Percentiles rank a stretch among this genome's conserved stretches.
Evolutionary conservation across 1,284 basidiomycete genomes (phyloP).

Genomic region (Irpex sp.): DNA sequence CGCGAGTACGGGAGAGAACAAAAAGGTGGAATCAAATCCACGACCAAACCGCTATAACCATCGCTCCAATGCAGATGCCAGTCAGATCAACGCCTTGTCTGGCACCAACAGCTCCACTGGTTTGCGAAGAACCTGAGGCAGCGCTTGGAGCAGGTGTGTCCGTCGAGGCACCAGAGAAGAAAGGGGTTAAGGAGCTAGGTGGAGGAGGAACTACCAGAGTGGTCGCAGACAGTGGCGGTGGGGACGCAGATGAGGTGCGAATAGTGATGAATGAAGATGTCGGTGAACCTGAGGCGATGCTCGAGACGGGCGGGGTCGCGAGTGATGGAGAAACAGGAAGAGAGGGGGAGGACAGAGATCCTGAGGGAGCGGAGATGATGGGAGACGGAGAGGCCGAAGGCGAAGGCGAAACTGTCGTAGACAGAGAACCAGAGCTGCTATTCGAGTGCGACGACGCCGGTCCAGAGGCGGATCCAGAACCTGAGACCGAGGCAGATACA

Average conservation of each 20-base stretch:
- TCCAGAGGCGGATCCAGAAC: slow-evolving; percentile 1
- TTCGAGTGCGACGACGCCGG: slow-evolving; percentile 2
- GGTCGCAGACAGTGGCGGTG: not conserved
- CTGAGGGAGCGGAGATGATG: not conserved
- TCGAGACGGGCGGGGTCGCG: not conserved
- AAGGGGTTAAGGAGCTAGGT: not conserved
- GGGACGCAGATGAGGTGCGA: not conserved
- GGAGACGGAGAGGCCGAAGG: not conserved
- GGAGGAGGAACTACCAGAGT: not conserved
- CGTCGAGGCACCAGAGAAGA: not conserved
- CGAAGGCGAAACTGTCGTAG: not conserved
- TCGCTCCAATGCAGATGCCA: not conserved
- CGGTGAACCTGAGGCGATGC: not conserved
- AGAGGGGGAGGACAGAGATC: not conserved
- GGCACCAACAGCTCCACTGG: not conserved
- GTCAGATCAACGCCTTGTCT: not conserved
- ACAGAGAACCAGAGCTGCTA: too few species aligned
- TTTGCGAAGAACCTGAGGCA: not conserved
- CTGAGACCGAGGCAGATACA: too few species aligned
- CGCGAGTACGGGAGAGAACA: not conserved
- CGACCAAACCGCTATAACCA: not conserved
- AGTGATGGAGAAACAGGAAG: not conserved
- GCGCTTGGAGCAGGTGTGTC: not conserved
- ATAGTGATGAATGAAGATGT: not conserved
- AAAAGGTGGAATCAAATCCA: not conserved